Evolutionary conservation across 106 monocot species (phyloP), one percentile per base, ranked within the genome.

Genomic region (Hemerocallis citrina): DNA sequence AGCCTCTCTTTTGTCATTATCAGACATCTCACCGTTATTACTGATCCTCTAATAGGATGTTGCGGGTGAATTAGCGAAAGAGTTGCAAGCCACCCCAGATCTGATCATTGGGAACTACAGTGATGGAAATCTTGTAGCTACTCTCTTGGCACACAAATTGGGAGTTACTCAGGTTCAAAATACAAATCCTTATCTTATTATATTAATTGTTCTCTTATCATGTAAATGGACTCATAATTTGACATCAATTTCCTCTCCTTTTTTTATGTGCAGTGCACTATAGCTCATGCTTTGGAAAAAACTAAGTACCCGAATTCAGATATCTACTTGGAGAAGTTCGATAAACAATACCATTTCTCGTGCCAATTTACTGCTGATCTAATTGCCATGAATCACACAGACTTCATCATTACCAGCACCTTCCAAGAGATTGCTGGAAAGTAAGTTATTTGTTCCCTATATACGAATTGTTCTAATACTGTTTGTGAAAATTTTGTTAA

Each of bases 381-480:
- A 13, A 82, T 89, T 30, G 93, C 93, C 44, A 93, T 93, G 89
- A 93, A 93, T 66, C 76, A 74, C 39, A 42, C 89, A 30, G 93
- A 93, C 59, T 93, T 93, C 64, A 72, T 72, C 45, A 72, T 72
- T 22, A 72, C 72, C 6, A 72, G 72, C 32, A 72, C 72, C 34
- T 72, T 64, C 47, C 72, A 72, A 64, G 72, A 72, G 57, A 72
- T 72, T 23, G 72, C 72, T 4, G 72, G 72, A 72, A 72, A 64
- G 72, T 66, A 38, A 32, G 17, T n/a, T n/a, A 29, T 8, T 9
- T 50, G 48, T 52, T 1, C 17, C 40, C 10, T 7, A 6, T 54
- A 7, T 34, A 27, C 3, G 14, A 39, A 3, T 28, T 48, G n/a
- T 16, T 47, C 14, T 11, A 30, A n/a, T n/a, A n/a, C n/a, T n/a